Percentiles rank a stretch among this genome's conserved stretches.
These are phyloP conservation scores for Iberis amara DNA, from an alignment of 441 rosid species.

Conservation along the genomic window DNA sequence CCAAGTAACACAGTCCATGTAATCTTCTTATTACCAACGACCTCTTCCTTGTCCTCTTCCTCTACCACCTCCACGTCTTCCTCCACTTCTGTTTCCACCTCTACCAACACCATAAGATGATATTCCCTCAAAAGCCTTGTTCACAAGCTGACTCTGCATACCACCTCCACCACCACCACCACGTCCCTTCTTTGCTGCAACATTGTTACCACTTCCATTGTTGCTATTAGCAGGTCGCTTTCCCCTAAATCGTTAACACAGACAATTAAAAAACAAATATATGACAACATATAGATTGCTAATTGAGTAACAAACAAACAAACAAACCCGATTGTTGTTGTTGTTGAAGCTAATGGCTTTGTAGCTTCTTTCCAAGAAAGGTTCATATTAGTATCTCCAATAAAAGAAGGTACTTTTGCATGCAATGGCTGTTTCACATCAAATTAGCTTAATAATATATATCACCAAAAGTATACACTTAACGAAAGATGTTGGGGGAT, in stretches of 20 bases:
- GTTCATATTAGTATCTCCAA: conserved; percentile 76
- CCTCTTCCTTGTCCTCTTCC: conserved; percentile 79
- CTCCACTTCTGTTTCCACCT: conserved; percentile 61
- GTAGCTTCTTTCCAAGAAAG: conserved; percentile 89
- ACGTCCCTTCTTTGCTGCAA: conserved; percentile 58
- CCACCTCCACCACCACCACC: conserved; percentile 43
- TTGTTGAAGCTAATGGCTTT: conserved; percentile 51
- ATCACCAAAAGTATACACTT: no score
- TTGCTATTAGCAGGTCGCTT: conserved; percentile 61
- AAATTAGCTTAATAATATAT: no score
- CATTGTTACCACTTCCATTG: conserved; percentile 52
- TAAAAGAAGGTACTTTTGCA: conserved; percentile 78
- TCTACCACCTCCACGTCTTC: conserved; percentile 72
- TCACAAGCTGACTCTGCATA: conserved; percentile 73
- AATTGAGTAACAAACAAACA: no score
- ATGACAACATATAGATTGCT: neutral
- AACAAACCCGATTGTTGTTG: neutral
- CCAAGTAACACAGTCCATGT: neutral
- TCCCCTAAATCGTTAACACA: conserved; percentile 35
- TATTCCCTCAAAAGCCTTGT: conserved; percentile 83
- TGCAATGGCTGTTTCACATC: conserved; percentile 62
- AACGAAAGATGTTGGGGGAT: neutral
- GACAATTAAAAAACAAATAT: conserved; percentile 1
- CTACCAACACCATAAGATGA: conserved; percentile 48
- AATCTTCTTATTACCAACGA: conserved; percentile 41